Percentiles rank a stretch among this genome's conserved stretches.
phyloP scores from a whole-genome alignment of 345 rosid genomes.

The Atalantia buxifolia region DNA sequence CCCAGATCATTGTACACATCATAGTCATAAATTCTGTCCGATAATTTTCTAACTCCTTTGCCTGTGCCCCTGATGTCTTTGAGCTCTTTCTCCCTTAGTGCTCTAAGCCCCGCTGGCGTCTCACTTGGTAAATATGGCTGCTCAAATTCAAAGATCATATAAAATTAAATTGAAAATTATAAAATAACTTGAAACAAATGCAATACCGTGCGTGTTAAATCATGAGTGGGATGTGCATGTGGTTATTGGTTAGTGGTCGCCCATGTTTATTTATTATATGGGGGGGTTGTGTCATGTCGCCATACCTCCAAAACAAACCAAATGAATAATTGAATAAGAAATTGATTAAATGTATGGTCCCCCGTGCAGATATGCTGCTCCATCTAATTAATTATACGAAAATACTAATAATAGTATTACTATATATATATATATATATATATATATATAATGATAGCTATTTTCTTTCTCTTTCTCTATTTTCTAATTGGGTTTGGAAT shows the following conservation, averaged over 20 bases:
- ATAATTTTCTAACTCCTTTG: conserved; percentile 65
- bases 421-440: no score
- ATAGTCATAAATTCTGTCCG: conserved; percentile 79
- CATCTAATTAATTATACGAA: neutral
- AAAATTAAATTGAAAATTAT: no score
- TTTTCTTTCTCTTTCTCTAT: neutral
- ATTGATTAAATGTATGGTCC: neutral
- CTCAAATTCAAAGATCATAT: conserved; percentile 12
- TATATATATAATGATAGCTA: neutral
- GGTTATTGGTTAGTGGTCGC: neutral
- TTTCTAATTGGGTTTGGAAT: neutral
- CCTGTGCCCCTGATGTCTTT: conserved; percentile 65
- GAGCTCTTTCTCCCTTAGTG: conserved; percentile 68
- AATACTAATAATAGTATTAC: neutral
- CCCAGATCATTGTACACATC: conserved; percentile 92
- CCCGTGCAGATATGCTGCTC: neutral
- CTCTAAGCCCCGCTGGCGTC: conserved; percentile 75
- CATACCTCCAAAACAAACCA: neutral
- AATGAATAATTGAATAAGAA: neutral
- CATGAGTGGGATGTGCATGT: neutral
- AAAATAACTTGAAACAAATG: neutral
- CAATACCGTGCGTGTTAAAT: neutral
- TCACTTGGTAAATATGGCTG: conserved; percentile 89
- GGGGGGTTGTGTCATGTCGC: neutral
- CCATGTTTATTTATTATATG: neutral